Percentiles rank a stretch among this genome's conserved stretches.
These are phyloP conservation scores for Sporothrix pseudoabietina DNA, from an alignment of 2,329 filamentous ascomycete genomes.

Conservation along the genomic window DNA sequence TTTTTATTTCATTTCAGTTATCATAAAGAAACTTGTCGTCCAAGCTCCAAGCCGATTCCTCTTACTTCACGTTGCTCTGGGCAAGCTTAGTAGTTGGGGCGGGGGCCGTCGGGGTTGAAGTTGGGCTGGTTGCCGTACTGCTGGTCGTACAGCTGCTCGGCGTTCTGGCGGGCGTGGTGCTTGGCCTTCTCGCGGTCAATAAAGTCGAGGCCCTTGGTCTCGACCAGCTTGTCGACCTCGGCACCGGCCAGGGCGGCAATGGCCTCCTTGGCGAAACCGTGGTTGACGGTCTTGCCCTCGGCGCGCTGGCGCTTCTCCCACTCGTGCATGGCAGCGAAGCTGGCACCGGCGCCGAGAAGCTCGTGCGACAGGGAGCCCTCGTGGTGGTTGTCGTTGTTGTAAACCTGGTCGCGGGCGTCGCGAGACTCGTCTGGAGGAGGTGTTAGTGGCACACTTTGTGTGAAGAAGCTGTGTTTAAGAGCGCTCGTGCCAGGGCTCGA, in stretches of 20 bases:
- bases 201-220: slow-evolving; percentile 67
- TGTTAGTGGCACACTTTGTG: background rate
- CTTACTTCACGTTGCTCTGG: no score
- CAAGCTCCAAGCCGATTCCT: background rate
- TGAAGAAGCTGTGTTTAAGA: no score
- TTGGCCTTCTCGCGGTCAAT: slow-evolving; percentile 61
- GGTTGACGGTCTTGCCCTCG: slow-evolving; percentile 70
- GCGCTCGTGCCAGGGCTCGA: no score
- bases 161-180: slow-evolving; percentile 60
- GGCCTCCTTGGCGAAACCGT: slow-evolving; percentile 76
- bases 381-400: slow-evolving; percentile 48
- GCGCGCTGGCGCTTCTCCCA: slow-evolving; percentile 75
- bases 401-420: slow-evolving; percentile 49
- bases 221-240: slow-evolving; percentile 75
- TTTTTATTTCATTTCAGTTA: slow-evolving; percentile 19
- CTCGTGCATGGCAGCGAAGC: slow-evolving; percentile 78
- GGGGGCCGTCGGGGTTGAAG: slow-evolving; percentile 51
- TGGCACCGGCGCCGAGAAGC: slow-evolving; percentile 71
- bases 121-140: slow-evolving; percentile 58
- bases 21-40: background rate
- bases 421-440: slow-evolving; percentile 45
- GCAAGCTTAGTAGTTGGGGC: slow-evolving; percentile 25
- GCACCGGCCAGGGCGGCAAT: slow-evolving; percentile 71
- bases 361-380: slow-evolving; percentile 71
- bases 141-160: slow-evolving; percentile 62